Base-by-base conservation (phyloP, 441 rosid genomes). In the Aquilaria agallochum region DNA sequence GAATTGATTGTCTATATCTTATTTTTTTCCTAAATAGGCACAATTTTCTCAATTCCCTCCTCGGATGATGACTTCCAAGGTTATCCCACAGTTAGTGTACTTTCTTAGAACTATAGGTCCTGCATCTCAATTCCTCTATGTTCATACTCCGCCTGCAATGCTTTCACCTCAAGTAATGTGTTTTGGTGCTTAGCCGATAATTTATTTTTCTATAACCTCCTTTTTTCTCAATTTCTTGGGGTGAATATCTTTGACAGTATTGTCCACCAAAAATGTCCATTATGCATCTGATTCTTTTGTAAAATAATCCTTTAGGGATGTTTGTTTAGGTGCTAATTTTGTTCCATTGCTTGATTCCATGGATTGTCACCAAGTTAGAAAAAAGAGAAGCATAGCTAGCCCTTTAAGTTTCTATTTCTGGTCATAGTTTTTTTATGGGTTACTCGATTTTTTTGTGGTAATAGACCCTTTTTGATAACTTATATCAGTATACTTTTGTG, bases 41-140 rank as follows among this genome's bases (percentile, higher is more conserved):
- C 94, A 87, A 20, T 87, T 83, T 73, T 78, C 90, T 63, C 94
- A 83, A 46, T 71, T 81, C 80, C 76, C 79, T 50, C 88, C 90
- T 61, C 68, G 74, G 34, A 55, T 67, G 33, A 77, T 82, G 80
- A 73, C 72, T 2, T 77, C 88, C 11, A 57, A 78, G 42, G 69
- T 76, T 63, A 82, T 74, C 61, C 93, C 90, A 63, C 86, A 74
- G 56, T 79, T 84, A 82, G 71, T 84, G 15, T 87, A 74, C 53
- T 78, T 88, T 1, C 84, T 83, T 57, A 90, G 85, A 51, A 83
- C 79, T 58, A 77, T 88, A 30, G 85, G 83, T 58, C 73, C 79
- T 56, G 86, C 85, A 69, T 88, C 77, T 55, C 90, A 74, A 32
- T 75, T 84, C 70, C 82, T 82, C 59, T 83, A 85, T 58, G 27